Percentiles rank a stretch among this genome's conserved stretches.
Evolutionary conservation across 2,329 filamentous ascomycete genomes (phyloP).

Genomic region (Sordariomycetes sp.): DNA sequence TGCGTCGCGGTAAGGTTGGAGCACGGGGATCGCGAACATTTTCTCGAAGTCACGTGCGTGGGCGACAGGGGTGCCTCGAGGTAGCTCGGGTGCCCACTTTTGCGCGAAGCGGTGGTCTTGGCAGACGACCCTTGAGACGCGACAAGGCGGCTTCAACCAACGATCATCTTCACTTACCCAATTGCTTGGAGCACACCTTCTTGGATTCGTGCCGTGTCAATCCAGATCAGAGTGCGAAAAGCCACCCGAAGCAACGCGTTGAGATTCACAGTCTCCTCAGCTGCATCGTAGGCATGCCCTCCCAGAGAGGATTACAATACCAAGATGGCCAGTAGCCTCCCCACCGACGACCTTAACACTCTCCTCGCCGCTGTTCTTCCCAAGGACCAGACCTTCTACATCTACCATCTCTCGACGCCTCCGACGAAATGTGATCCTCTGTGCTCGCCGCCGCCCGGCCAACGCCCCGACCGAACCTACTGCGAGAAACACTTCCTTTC

Average conservation of each 20-base stretch:
- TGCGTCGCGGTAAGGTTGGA: not conserved
- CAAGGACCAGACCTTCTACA: slow-evolving; percentile 47
- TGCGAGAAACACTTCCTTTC: slow-evolving; percentile 74
- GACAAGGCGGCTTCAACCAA: too few species aligned
- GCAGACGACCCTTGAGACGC: too few species aligned
- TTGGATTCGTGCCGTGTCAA: too few species aligned
- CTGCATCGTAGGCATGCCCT: too few species aligned
- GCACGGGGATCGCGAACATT: slow-evolving; percentile 16
- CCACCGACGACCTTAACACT: slow-evolving; percentile 7
- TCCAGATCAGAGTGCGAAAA: too few species aligned
- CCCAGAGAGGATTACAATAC: too few species aligned
- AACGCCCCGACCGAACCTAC: slow-evolving; percentile 67
- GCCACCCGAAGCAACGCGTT: too few species aligned
- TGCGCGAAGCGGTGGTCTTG: not conserved
- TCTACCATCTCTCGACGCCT: slow-evolving; percentile 83
- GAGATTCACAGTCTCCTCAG: too few species aligned
- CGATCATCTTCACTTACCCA: too few species aligned
- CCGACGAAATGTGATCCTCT: slow-evolving; percentile 67
- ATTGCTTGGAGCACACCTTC: too few species aligned
- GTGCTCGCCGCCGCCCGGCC: slow-evolving; percentile 67
- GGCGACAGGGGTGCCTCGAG: not conserved
- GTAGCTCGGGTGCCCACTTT: too few species aligned
- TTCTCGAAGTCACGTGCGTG: slow-evolving; percentile 19
- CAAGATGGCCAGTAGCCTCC: too few species aligned
- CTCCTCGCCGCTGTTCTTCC: slow-evolving; percentile 42